Evolutionary conservation across 1,284 basidiomycete species (phyloP).

Genomic region (Moniliella sp.): DNA sequence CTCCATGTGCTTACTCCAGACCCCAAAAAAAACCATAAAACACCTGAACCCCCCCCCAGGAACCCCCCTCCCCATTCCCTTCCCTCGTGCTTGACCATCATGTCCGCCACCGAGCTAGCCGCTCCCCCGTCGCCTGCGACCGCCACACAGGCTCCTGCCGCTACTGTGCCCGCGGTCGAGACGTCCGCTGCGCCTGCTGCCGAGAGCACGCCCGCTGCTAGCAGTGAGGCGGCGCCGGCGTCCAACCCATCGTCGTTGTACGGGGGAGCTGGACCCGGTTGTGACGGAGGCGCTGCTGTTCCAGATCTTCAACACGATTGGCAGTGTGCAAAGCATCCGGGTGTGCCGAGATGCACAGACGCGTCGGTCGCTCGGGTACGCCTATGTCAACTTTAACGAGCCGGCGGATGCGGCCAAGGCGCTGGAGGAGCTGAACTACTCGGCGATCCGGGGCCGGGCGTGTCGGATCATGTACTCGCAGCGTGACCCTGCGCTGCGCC

Average conservation of each 20-base stretch:
- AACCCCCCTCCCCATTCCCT: too few relatives aligned
- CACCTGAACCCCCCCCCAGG: too few relatives aligned
- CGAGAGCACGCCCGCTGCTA: too few relatives aligned
- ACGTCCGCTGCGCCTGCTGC: too few relatives aligned
- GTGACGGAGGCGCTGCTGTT: conserved; percentile 99
- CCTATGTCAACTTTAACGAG: conserved; percentile 98
- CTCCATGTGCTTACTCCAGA: too few relatives aligned
- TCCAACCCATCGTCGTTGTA: conserved; percentile 63
- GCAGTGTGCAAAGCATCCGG: conserved; percentile 92
- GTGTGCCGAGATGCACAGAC: conserved; percentile 99
- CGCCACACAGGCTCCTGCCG: too few relatives aligned
- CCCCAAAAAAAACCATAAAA: too few relatives aligned
- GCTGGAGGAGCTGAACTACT: conserved; percentile 97
- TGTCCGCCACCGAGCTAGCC: too few relatives aligned
- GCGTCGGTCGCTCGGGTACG: conserved; percentile 95
- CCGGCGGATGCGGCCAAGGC: conserved; percentile 91
- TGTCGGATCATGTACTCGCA: conserved; percentile 99
- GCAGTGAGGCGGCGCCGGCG: conserved; percentile 6
- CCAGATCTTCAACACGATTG: conserved; percentile 99
- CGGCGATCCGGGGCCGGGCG: conserved; percentile 86
- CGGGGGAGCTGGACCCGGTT: conserved; percentile 89
- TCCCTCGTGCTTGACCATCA: too few relatives aligned
- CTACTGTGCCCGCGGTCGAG: too few relatives aligned
- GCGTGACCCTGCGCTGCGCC: conserved; percentile 93
- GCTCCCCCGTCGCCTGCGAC: too few relatives aligned